These are phyloP conservation scores for Claviceps maximensis DNA, from an alignment of 2,329 filamentous ascomycete species.

Conservation along the genomic window DNA sequence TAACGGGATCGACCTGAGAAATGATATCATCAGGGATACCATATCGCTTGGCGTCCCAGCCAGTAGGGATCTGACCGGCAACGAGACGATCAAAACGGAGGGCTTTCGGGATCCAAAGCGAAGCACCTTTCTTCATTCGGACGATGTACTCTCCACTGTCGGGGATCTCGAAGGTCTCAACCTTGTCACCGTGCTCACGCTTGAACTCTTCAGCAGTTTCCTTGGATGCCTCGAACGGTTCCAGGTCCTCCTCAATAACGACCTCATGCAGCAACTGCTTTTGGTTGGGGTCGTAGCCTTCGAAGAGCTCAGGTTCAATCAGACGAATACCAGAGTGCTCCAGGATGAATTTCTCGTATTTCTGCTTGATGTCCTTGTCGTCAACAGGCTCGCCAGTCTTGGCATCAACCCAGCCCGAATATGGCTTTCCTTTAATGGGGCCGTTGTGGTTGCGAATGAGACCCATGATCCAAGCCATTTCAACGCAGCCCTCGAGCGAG, in stretches of 20 bases:
- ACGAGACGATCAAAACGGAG: slow-evolving; percentile 94
- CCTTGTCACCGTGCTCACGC: slow-evolving; percentile 93
- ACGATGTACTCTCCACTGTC: slow-evolving; percentile 92
- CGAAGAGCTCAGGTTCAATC: slow-evolving; percentile 94
- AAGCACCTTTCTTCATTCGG: slow-evolving; percentile 88
- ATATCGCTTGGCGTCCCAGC: slow-evolving; percentile 93
- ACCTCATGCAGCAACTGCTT: slow-evolving; percentile 98
- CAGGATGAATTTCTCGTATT: slow-evolving; percentile 94
- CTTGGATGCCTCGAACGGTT: slow-evolving; percentile 93
- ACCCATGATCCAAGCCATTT: slow-evolving; percentile 99
- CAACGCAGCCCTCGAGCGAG: slow-evolving; percentile 92
- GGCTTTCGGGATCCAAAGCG: slow-evolving; percentile 90
- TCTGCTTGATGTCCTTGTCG: slow-evolving; percentile 93
- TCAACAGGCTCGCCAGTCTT: slow-evolving; percentile 93
- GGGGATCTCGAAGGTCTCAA: slow-evolving; percentile 89
- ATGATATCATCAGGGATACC: slow-evolving; percentile 97
- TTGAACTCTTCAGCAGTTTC: slow-evolving; percentile 96
- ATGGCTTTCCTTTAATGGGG: slow-evolving; percentile 86
- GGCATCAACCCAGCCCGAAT: slow-evolving; percentile 91
- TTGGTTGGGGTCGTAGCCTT: slow-evolving; percentile 94
- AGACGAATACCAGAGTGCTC: slow-evolving; percentile 96
- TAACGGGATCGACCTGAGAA: slow-evolving; percentile 91
- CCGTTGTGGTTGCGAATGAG: slow-evolving; percentile 98
- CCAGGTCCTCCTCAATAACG: slow-evolving; percentile 91
- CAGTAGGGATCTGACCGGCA: slow-evolving; percentile 90